These are phyloP conservation scores for Warburgia ugandensis DNA, from an alignment of 164 flowering plant genomes.

Conservation along the genomic window DNA sequence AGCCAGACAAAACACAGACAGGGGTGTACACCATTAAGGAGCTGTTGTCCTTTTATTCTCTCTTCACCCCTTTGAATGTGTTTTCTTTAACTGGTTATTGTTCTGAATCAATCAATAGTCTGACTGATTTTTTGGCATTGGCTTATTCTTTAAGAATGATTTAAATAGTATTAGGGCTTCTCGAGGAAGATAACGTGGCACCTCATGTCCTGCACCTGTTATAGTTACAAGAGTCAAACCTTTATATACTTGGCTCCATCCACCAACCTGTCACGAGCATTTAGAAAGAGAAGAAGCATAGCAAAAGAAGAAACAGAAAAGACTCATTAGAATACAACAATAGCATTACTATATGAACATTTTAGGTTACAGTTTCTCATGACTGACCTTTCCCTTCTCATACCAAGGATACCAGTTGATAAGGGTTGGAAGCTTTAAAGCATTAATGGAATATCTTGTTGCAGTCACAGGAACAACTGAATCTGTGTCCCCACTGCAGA, in stretches of 20 bases:
- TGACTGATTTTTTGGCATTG: slow-evolving; percentile 43
- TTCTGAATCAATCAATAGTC: neutral
- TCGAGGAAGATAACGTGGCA: slow-evolving; percentile 91
- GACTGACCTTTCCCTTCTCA: slow-evolving; percentile 67
- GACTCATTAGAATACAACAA: too few species aligned
- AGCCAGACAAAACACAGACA: too few species aligned
- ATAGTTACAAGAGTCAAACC: slow-evolving; percentile 84
- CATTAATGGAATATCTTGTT: slow-evolving; percentile 77
- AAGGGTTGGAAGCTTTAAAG: slow-evolving; percentile 72
- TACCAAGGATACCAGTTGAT: slow-evolving; percentile 88
- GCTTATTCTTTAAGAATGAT: slow-evolving; percentile 69
- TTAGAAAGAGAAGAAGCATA: neutral
- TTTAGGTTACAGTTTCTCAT: too few species aligned
- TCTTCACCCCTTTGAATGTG: too few species aligned
- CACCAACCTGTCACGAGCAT: slow-evolving; percentile 83
- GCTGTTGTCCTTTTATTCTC: too few species aligned
- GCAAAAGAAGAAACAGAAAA: slow-evolving; percentile 8
- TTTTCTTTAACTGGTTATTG: too few species aligned
- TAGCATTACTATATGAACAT: too few species aligned
- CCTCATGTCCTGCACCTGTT: slow-evolving; percentile 94
- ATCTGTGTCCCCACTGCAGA: slow-evolving; percentile 90
- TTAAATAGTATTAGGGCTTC: slow-evolving; percentile 79
- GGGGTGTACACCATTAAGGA: too few species aligned
- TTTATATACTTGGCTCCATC: slow-evolving; percentile 96
- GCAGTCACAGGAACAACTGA: slow-evolving; percentile 90